phyloP scores from a whole-genome alignment of 371 early-diverging fungal species.

The Rhizopus sp. region DNA sequence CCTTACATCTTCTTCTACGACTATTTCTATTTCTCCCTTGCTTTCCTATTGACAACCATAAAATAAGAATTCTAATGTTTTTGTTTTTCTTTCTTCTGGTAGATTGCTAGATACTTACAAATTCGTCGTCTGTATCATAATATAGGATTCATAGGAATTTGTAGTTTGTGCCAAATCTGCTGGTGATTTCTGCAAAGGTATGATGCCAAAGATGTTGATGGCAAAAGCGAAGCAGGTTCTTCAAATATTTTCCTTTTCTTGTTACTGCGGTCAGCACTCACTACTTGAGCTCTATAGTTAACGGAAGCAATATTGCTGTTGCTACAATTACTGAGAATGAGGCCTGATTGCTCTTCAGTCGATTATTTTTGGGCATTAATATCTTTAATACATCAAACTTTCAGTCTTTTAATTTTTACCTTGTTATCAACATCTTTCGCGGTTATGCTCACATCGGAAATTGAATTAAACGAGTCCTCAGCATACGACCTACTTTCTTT shows the following conservation, averaged over 20 bases:
- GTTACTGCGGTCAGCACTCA: constrained; percentile 14
- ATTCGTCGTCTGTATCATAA: constrained; percentile 10
- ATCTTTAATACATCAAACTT: constrained; percentile 18
- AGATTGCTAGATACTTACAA: constrained; percentile 11
- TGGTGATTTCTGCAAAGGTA: constrained; percentile 14
- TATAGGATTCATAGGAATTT: constrained; percentile 10
- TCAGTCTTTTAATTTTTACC: constrained; percentile 11
- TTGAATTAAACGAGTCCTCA: too few species aligned
- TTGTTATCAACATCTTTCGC: constrained; percentile 11
- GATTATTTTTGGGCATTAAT: constrained; percentile 19
- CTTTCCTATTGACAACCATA: constrained; percentile 12
- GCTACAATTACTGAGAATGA: constrained; percentile 13
- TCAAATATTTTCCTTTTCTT: constrained; percentile 22
- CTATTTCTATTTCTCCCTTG: constrained; percentile 15
- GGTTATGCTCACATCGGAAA: too few species aligned
- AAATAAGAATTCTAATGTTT: constrained; percentile 14
- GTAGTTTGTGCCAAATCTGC: constrained; percentile 17
- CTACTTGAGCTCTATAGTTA: constrained; percentile 16
- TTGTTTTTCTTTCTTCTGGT: constrained; percentile 11
- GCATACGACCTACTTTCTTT: background rate
- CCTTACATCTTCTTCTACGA: constrained; percentile 7
- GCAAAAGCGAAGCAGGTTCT: constrained; percentile 12
- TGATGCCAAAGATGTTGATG: constrained; percentile 5
- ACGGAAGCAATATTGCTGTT: constrained; percentile 13
- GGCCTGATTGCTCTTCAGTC: constrained; percentile 13